Evolutionary conservation across 1,284 basidiomycete species (phyloP).

Genomic region (Sanguinoderma infundibulare): DNA sequence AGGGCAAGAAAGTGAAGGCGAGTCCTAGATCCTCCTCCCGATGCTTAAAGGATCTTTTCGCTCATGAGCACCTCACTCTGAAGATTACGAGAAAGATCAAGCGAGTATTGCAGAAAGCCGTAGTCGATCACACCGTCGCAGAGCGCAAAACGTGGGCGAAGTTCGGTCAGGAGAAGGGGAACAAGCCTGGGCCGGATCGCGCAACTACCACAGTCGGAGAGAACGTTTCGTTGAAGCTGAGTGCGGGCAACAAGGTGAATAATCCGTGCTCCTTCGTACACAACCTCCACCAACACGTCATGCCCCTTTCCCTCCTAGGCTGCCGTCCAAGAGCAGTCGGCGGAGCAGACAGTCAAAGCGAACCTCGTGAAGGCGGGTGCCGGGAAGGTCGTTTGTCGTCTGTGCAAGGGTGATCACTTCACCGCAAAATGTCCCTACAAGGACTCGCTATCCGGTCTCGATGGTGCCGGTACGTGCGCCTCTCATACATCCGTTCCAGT

Average conservation of each 20-base stretch:
- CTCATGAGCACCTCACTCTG: background rate
- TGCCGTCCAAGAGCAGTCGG: conserved; percentile 70
- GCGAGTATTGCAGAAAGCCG: conserved; percentile 88
- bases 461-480: conserved; percentile 53
- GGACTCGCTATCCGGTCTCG: conserved; percentile 86
- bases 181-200: conserved; percentile 87
- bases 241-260: conserved; percentile 82
- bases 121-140: conserved; percentile 93
- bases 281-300: background rate
- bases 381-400: conserved; percentile 91
- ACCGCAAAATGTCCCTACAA: conserved; percentile 99
- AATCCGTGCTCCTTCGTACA: background rate
- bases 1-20: conserved; percentile 95
- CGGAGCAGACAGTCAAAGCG: conserved; percentile 74
- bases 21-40: conserved; percentile 21
- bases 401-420: conserved; percentile 98
- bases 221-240: conserved; percentile 85
- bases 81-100: conserved; percentile 89
- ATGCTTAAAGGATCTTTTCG: too few species aligned
- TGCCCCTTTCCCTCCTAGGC: conserved; percentile 36
- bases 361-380: conserved; percentile 74
- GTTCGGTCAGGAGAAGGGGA: conserved; percentile 93
- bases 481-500: conserved; percentile 4
- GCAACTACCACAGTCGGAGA: conserved; percentile 98
- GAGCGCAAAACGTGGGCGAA: conserved; percentile 94